Evolutionary conservation across 192 early-diverging fungal species (phyloP), one percentile per base, ranked within the genome.

Genomic region (Linnemannia elongata): DNA sequence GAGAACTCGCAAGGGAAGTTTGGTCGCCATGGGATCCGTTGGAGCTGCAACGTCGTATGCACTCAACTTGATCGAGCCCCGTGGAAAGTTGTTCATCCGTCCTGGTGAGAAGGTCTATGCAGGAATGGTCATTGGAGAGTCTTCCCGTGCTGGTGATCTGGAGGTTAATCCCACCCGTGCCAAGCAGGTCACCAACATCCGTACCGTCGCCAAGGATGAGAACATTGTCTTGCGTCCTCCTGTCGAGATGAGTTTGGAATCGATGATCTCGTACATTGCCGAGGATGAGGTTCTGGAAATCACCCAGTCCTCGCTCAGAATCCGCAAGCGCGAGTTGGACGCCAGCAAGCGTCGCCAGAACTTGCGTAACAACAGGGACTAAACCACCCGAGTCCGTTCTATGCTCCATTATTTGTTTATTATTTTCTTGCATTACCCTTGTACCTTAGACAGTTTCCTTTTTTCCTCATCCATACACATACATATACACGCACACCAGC

Each of bases 81-180:
- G 96, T 55, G 96, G 96, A 30, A 94, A 94, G 75, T 90, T 97
- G 68, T 97, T 97, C 88, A 89, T 97, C 42, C 85, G 87, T 57
- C 93, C 94, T 63, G 93, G 94, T 57, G 93, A 93, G 70, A 94
- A 94, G 72, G 94, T 95, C 13, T 97, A 97, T 78, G 93, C 94
- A 30, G 96, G 96, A 49, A 97, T 97, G 96, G 93, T 97, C 83
- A 94, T 97, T 49, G 96, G 96, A 49, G 96, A 97, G 89, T 93
- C 95, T 49, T 94, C 89, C 78, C 92, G 94, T 77, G 92, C 96
- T 30, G 91, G 91, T 45, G 96, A 97, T 80, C 79, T 97, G 70
- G 95, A 96, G 69, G 96, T 97, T 68, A 97, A 97, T 89, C 96
- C 96, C 0, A 94, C 93, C 33, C 95, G 95, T 83, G 92, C 93